Base-by-base conservation (phyloP, 805 yeast species). In the Vanderwaltozyma yarrowii region DNA sequence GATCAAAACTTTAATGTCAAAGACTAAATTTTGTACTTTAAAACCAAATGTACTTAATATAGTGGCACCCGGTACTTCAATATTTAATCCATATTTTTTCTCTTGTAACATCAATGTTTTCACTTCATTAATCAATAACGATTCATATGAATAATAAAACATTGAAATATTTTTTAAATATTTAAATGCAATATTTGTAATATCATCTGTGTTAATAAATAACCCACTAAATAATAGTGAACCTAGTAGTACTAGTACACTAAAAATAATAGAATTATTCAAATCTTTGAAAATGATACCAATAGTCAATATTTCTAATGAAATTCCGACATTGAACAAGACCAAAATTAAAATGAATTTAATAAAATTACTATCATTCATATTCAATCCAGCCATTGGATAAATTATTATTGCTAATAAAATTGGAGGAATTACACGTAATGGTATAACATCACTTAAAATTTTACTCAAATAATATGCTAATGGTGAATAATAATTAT, bases 51-150 rank as follows among this genome's bases (percentile, higher is more conserved):
- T 86, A 48, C 94, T 83, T 49, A 92, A 69, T 39, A 92, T 92
- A 2, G 95, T 94, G 2, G 98, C 97, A 10, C 98, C 98, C 0
- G 98, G 98, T 13, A 92, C 94, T 60, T 87, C 95, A 50, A 92
- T 89, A 32, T 88, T 82, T 31, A 92, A 70, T 0, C 98, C 98
- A 53, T 80, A 89, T 61, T 92, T 92, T 56, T 76, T 79, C 56
- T 92, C 98, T 45, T 75, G 76, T 50, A 92, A 68, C 12, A 85
- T 78, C 55, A 92, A 69, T 26, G 85, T 83, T 52, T 80, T 82
- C 9, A 89, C 97, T 56, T 92, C 98, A 59, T 92, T 92, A 39
- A 92, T 88, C 3, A 87, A 71, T 46, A 92, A 66, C 0, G 96
- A 85, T 57, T 92, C 98, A 57, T 89, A 92, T 0, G 95, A 96